These are phyloP conservation scores for Vigna unguiculata DNA, from an alignment of 306 rosid species.

Conservation along the genomic window DNA sequence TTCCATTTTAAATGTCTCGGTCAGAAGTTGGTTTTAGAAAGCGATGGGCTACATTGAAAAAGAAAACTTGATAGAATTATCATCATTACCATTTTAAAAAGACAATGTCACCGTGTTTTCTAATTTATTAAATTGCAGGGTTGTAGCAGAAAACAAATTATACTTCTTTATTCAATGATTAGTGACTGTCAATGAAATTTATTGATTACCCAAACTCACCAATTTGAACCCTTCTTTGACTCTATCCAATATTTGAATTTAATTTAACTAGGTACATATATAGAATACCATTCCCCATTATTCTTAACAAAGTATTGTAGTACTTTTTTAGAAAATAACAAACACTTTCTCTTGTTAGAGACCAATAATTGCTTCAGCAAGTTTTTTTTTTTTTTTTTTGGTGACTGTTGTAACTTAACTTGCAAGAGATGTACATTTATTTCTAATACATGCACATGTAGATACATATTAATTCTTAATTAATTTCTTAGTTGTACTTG, in stretches of 20 bases:
- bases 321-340: not conserved
- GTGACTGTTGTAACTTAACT: no score
- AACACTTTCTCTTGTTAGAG: not conserved
- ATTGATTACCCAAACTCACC: not conserved
- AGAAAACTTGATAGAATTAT: constrained; percentile 39
- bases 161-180: constrained; percentile 12
- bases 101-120: constrained; percentile 17
- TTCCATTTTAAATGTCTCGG: constrained; percentile 51
- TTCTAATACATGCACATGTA: no score
- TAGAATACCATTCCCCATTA: not conserved
- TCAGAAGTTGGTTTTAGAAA: constrained; percentile 68
- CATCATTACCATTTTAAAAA: constrained; percentile 31
- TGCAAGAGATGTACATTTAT: no score
- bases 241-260: not conserved
- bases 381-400: no score
- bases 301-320: not conserved
- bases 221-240: not conserved
- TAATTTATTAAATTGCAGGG: constrained; percentile 4
- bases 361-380: no score
- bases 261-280: not conserved
- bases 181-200: not conserved
- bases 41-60: constrained; percentile 59
- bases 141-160: not conserved
- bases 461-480: not conserved
- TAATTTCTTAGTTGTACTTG: no score